Evolutionary conservation across 2,329 filamentous ascomycete genomes (phyloP).

Genomic region (Leptoxyphium fumago): DNA sequence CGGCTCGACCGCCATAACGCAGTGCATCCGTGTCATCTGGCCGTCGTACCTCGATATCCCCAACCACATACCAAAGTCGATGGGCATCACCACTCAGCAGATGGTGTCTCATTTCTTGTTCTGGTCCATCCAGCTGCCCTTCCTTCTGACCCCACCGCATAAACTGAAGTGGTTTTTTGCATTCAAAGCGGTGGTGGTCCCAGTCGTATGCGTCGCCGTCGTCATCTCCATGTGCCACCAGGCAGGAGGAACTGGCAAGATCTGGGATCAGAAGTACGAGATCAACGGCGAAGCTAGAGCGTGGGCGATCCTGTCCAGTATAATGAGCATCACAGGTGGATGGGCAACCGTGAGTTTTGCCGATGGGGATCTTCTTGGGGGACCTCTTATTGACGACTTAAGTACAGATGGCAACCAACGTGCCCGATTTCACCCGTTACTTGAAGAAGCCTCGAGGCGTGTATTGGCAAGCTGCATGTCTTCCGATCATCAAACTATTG

Average conservation of each 20-base stretch:
- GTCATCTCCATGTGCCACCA: conserved; percentile 19
- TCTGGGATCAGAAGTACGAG: conserved; percentile 12
- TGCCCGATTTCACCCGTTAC: conserved; percentile 24
- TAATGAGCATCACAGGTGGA: conserved; percentile 16
- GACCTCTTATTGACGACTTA: not conserved
- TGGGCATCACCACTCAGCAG: conserved; percentile 42
- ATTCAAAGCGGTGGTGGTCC: conserved; percentile 25
- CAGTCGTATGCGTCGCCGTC: conserved; percentile 38
- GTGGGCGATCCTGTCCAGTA: conserved; percentile 16
- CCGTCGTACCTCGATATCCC: conserved; percentile 39
- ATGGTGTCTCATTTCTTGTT: conserved; percentile 45
- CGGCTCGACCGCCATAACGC: conserved; percentile 39
- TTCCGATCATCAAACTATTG: conserved; percentile 27
- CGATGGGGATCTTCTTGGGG: not conserved
- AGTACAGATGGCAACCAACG: conserved; percentile 18
- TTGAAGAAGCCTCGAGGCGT: conserved; percentile 16
- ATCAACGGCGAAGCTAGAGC: conserved; percentile 12
- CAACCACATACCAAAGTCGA: conserved; percentile 36
- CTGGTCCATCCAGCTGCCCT: conserved; percentile 39
- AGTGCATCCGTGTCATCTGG: conserved; percentile 43
- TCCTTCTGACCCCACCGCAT: conserved; percentile 42
- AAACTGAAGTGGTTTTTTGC: conserved; percentile 28
- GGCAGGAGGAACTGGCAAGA: conserved; percentile 10
- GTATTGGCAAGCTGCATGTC: conserved; percentile 24
- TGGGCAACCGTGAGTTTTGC: conserved; percentile 12